Base-by-base conservation (phyloP, 179 eudicot genomes). In the Beta macrorhiza region DNA sequence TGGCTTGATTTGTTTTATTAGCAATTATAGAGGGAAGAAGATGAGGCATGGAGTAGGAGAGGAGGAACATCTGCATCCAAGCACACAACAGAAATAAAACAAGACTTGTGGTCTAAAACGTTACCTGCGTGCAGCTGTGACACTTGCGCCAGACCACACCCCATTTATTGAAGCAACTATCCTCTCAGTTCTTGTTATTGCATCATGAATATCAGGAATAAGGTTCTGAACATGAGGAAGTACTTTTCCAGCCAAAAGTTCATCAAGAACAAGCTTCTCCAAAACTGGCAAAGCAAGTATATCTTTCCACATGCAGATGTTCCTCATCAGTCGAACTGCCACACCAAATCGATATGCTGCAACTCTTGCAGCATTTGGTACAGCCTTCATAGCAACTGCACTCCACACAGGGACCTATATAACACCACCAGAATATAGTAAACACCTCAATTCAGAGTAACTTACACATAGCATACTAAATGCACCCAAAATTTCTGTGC, bases 391-490 rank as follows among this genome's bases (percentile, higher is more conserved):
- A 67, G 91, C 92, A 72, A 83, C 72, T 13, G 90, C 79, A 87
- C 90, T 91, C 98, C 99, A 96, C 47, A 94, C 89, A 74, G 99
- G 98, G 81, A 96, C 95, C 98, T 96, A 82, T 69, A 32, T 12
- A 77, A 78, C 56, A 74, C 47, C 19, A 74, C 22, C 55, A 78
- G 16, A 71, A 62, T 20, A 13, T 13, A 56, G 51, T 67, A 45
- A 67, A 65, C 6, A 67, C 16, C 37, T 61, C 79, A 59, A 5
- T n/a, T 47, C 9, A 44, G 69, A 76, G 19, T 32, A 62, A 45
- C 55, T 13, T 45, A 68, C 45, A 79, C 56, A 74, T 20, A 13
- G 56, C 12, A 58, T 13, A 16, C 49, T 13, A 4, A 52, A 55
- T 16, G 20, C 20, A 37, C 17, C 12, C 49, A 52, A 53, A 64